Evolutionary conservation across 805 yeast species (phyloP), one percentile per base, ranked within the genome.

Genomic region (Schwanniomyces pseudopolymorphus): DNA sequence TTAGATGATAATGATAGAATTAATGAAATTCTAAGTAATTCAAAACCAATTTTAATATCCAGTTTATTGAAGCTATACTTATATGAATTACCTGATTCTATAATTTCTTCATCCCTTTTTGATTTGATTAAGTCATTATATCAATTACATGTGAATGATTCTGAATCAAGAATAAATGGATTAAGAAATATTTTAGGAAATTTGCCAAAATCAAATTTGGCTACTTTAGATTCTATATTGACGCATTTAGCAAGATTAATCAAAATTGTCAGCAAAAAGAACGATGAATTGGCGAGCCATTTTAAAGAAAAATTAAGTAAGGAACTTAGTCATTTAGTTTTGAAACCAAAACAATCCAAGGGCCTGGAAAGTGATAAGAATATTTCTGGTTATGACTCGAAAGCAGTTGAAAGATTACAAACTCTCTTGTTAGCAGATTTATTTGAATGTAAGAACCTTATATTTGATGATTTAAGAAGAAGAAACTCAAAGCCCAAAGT

Each of bases 141-240:
- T 61, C 52, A 52, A 39, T 49, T 56, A 8, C 55, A 53, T 28
- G 64, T 61, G 24, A 43, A 47, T 33, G 80, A 57, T 77, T 75
- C 57, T 70, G 76, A 27, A 52, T 54, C 68, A 16, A 73, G 95
- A 46, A 67, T 85, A 11, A 76, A 72, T 40, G 89, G 90, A 0
- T 65, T 88, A 42, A 84, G 80, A 33, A 85, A 83, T 49, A 80
- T 85, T 0, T 70, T 89, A 47, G 73, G 79, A 3, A 86, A 86
- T 47, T 72, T 89, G 44, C 83, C 89, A 17, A 80, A 84, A 43
- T 75, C 85, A 39, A 86, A 85, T 56, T 70, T 88, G 37, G 92
- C 95, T 1, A 86, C 95, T 0, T 73, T 89, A 44, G 91, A 86
- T 61, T 90, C 91, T 1, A 64, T 89, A n/a, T 77, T 84, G 33